A percentile compares a stretch with the other conserved stretches of the same genome.
phyloP scores from a whole-genome alignment of 2,329 filamentous ascomycete species.

The Paramyrothecium roridum region DNA sequence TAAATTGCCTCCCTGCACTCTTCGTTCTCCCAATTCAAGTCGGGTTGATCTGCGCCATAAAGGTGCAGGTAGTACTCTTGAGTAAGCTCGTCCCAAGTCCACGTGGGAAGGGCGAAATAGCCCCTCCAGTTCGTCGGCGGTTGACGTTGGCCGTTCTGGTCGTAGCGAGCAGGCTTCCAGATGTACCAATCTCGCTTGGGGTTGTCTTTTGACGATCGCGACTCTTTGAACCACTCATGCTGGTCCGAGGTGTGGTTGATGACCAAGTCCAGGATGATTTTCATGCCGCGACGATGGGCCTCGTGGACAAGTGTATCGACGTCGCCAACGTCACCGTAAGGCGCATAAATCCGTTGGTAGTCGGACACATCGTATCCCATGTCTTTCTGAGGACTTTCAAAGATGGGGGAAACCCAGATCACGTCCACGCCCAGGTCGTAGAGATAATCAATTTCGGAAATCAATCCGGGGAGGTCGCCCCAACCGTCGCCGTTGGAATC shows the following conservation, averaged over 20 bases:
- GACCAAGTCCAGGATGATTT: conserved; percentile 69
- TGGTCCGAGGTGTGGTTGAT: conserved; percentile 64
- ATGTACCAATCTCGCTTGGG: conserved; percentile 62
- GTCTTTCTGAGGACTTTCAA: conserved; percentile 58
- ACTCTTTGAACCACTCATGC: conserved; percentile 57
- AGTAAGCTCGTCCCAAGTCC: conserved; percentile 49
- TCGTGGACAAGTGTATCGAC: conserved; percentile 61
- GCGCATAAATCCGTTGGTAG: conserved; percentile 62
- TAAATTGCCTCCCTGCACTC: conserved; percentile 66
- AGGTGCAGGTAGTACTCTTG: conserved; percentile 57
- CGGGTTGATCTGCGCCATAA: conserved; percentile 68
- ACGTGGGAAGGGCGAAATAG: conserved; percentile 45
- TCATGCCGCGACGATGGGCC: conserved; percentile 58
- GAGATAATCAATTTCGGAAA: conserved; percentile 63
- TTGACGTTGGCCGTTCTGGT: conserved; percentile 47
- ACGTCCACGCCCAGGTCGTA: conserved; percentile 58
- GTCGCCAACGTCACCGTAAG: conserved; percentile 65
- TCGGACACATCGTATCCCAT: conserved; percentile 74
- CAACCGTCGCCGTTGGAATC: conserved; percentile 59
- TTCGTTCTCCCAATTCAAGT: conserved; percentile 73
- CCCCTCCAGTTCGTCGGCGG: conserved; percentile 58
- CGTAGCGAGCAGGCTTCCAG: conserved; percentile 57
- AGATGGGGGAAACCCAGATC: conserved; percentile 55
- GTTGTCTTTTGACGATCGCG: conserved; percentile 45
- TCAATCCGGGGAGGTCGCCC: conserved; percentile 64